Conservation (phyloP, 2,329 filamentous ascomycete genomes). For the Fusarium tanahbumbuense region DNA sequence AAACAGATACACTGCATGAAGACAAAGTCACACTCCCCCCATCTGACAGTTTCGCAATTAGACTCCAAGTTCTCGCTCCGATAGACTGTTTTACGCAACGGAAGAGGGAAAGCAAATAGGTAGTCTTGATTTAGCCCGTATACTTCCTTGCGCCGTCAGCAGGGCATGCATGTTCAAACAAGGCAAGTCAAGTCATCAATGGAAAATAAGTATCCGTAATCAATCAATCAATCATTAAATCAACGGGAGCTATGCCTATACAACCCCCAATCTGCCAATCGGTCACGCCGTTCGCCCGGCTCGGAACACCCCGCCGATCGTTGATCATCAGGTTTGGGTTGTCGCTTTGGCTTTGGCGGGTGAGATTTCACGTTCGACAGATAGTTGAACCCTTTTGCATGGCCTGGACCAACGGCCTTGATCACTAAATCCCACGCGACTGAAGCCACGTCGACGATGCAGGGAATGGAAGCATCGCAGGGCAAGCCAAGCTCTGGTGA, state of each 20-base stretch:
- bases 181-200: slow-evolving; percentile 30
- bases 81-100: neutral
- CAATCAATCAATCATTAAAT: neutral
- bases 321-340: slow-evolving; percentile 21
- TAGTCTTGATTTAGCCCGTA: neutral
- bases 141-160: slow-evolving; percentile 13
- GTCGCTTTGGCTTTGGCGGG: slow-evolving; percentile 4
- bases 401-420: slow-evolving; percentile 5
- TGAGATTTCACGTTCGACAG: slow-evolving; percentile 20
- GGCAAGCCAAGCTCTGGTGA: neutral
- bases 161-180: slow-evolving; percentile 4
- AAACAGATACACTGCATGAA: slow-evolving; percentile 11
- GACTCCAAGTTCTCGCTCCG: slow-evolving; percentile 2
- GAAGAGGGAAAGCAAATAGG: neutral
- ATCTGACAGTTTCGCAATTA: slow-evolving; percentile 10
- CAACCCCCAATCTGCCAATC: slow-evolving; percentile 32
- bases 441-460: slow-evolving; percentile 25
- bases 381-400: neutral
- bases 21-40: neutral
- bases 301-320: slow-evolving; percentile 38
- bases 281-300: slow-evolving; percentile 38
- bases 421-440: slow-evolving; percentile 30
- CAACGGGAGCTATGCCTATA: slow-evolving; percentile 18
- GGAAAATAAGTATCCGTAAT: neutral
- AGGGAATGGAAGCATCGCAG: neutral